Base-by-base conservation (phyloP, 305 asterid genomes). In the Lippia alba region DNA sequence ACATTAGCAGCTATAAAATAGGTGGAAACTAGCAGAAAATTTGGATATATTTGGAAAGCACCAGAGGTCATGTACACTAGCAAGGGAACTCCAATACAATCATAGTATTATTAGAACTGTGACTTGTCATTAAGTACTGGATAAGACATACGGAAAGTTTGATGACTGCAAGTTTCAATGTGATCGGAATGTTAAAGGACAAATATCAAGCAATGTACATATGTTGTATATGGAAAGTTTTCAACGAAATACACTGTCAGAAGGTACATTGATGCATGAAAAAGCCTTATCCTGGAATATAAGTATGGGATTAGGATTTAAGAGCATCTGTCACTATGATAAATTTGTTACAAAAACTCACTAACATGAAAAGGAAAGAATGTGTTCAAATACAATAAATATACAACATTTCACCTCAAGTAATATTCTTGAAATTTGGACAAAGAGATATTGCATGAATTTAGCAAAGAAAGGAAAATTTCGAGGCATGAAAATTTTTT, bases 181-280 rank as follows among this genome's bases (percentile, higher is more conserved):
- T 36, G 54, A 61, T 20, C 74, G 63, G 70, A 41, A 64, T 66
- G 20, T 72, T 39, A 24, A 14, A n/a, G 50, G 19, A 50, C 18
- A 59, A 66, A 56, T 59, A 66, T 44, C 72, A 49, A n/a, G 30
- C 64, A 41, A 40, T 18, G 19, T 56, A 76, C 45, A n/a, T 74
- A 49, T 20, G 16, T 50, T 63, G 33, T 49, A 45, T 16, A 65
- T 70, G 54, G 64, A 36, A 40, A 51, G 34, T 19, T 24, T 44
- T 46, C 56, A 19, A 18, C 17, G 49, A 44, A 44, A 11, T 0
- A 11, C 49, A 44, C 49, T 8, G 49, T 44, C 12, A 44, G 49
- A 44, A 44, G 49, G 14, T 8, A 44, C 4, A 7, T 8, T 44
- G 49, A 11, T 44, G 14, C 10, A 44, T 11, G 8, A 24, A 7